A percentile compares a stretch with the other conserved stretches of the same genome.
These are phyloP conservation scores for Trichoderma sp. DNA, from an alignment of 2,329 filamentous ascomycete species.

Conservation along the genomic window DNA sequence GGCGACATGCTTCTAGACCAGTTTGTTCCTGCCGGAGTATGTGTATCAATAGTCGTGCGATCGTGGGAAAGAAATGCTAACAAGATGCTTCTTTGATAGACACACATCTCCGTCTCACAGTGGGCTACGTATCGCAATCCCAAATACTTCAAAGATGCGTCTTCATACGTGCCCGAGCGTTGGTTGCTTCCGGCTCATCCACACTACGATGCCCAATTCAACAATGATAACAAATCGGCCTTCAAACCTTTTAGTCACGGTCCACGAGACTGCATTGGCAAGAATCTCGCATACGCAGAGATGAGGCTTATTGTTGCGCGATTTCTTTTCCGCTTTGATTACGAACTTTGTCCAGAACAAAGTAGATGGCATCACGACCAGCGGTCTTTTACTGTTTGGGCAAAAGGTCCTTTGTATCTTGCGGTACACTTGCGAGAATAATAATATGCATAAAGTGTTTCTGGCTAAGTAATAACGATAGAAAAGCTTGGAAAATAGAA, in stretches of 20 bases:
- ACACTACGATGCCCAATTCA: slow-evolving; percentile 37
- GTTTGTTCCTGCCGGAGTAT: slow-evolving; percentile 30
- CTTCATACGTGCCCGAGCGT: slow-evolving; percentile 47
- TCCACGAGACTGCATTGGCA: slow-evolving; percentile 41
- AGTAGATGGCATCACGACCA: too few relatives aligned
- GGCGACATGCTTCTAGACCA: slow-evolving; percentile 33
- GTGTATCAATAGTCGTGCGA: too few relatives aligned
- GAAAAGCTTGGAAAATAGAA: too few relatives aligned
- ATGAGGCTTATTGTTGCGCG: slow-evolving; percentile 46
- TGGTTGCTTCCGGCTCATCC: slow-evolving; percentile 32
- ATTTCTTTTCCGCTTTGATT: slow-evolving; percentile 45
- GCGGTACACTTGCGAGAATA: too few relatives aligned
- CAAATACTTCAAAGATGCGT: slow-evolving; percentile 43
- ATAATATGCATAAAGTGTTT: too few relatives aligned
- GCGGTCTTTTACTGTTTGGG: too few relatives aligned
- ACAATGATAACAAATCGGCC: slow-evolving; percentile 36
- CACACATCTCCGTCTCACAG: too few relatives aligned
- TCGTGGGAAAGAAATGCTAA: too few relatives aligned
- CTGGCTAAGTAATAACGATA: too few relatives aligned
- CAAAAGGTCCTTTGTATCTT: too few relatives aligned
- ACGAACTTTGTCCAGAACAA: slow-evolving; percentile 23
- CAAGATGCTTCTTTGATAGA: too few relatives aligned
- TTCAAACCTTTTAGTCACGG: slow-evolving; percentile 40
- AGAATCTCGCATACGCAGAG: slow-evolving; percentile 44
- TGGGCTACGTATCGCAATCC: neutral